These are phyloP conservation scores for Rhizopus microsporus DNA, from an alignment of 371 early-diverging fungal species.

Conservation along the genomic window DNA sequence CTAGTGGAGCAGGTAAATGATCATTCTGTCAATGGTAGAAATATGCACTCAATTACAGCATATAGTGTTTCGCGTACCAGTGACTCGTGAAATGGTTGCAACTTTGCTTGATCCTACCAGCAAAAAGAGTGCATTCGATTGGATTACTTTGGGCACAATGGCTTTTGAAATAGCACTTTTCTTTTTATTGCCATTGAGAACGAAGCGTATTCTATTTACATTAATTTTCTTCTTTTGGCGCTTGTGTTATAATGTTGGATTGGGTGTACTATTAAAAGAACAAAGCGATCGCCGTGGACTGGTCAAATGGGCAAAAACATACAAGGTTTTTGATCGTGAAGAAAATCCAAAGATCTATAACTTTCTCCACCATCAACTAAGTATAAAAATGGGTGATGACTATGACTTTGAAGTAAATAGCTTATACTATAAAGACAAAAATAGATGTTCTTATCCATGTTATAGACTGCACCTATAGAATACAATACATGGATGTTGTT, in stretches of 20 bases:
- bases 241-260: slow-evolving; percentile 81
- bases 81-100: slow-evolving; percentile 75
- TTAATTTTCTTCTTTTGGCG: slow-evolving; percentile 85
- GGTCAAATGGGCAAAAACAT: slow-evolving; percentile 63
- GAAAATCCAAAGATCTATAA: slow-evolving; percentile 52
- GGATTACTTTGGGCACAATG: slow-evolving; percentile 69
- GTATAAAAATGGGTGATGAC: slow-evolving; percentile 83
- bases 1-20: slow-evolving; percentile 53
- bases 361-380: slow-evolving; percentile 73
- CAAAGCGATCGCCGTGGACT: slow-evolving; percentile 79
- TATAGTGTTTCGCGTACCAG: slow-evolving; percentile 71
- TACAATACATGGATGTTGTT: slow-evolving; percentile 96
- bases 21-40: neutral
- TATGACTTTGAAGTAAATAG: slow-evolving; percentile 74
- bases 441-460: neutral
- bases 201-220: slow-evolving; percentile 61
- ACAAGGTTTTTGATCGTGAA: slow-evolving; percentile 63
- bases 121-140: slow-evolving; percentile 76
- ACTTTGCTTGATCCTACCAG: slow-evolving; percentile 66
- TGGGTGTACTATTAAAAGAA: slow-evolving; percentile 79
- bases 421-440: neutral
- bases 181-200: slow-evolving; percentile 56
- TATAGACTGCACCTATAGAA: slow-evolving; percentile 81
- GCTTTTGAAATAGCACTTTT: slow-evolving; percentile 66
- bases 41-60: too few species aligned